Base-by-base conservation (phyloP, 345 rosid species). In the Syzygium aqueum region DNA sequence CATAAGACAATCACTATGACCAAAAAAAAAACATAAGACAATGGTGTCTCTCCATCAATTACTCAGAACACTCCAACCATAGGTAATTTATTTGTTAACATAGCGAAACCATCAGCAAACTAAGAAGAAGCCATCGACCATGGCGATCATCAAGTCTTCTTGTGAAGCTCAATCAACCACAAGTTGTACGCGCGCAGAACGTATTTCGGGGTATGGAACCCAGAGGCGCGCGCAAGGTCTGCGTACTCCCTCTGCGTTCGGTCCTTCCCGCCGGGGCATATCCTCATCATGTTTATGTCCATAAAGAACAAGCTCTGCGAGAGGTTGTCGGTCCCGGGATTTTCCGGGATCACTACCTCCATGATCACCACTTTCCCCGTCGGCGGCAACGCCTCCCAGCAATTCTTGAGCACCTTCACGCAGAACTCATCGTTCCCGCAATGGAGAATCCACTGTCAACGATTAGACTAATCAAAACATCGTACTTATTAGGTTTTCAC, bases 321-420 rank as follows among this genome's bases (percentile, higher is more conserved):
- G 53, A 82, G 19, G 19, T 12, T 11, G 85, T 82, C 85, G 7
- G 53, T 82, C 5, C 1, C 54, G 17, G 85, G 85, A 51, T 51
- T 0, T 33, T 82, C 85, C 11, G 85, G 85, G 53, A 25, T 51
- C 53, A 82, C 53, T 53, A 15, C 53, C 2, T 82, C 54, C 54
- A 82, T 43, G 43, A 84, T 84, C 53, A 87, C 43, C 67, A 65
- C 89, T 86, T 65, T 87, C 84, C 89, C 87, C 43, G 37, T 51
- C 21, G 53, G 73, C 5, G 87, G 89, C 80, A 87, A 46, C 3
- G 84, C 89, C 17, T 65, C 53, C 86, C 84, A 85, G 43, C 89
- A 87, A 49, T 87, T 87, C 67, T 51, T 87, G 67, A 87, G 57
- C 21, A 87, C 56, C 56, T 84, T 87, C 53, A 28, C 65, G 67